These are phyloP conservation scores for Ceratobasidium sp. DNA, from an alignment of 1,284 basidiomycete genomes.

Conservation along the genomic window DNA sequence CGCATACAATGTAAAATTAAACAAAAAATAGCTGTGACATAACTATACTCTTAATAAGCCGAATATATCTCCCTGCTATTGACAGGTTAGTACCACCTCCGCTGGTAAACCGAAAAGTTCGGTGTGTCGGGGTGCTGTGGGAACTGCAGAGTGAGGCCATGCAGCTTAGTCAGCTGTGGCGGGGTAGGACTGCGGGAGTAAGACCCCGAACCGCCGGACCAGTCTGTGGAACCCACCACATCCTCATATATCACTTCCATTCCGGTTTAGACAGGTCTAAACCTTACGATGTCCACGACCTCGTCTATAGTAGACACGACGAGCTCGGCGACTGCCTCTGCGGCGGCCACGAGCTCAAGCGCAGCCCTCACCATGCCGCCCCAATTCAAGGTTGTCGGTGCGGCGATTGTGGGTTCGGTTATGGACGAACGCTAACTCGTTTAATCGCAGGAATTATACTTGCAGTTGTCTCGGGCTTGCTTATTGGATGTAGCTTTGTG, in stretches of 20 bases:
- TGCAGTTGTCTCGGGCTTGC: constrained; percentile 84
- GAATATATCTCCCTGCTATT: no score
- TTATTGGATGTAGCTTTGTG: constrained; percentile 94
- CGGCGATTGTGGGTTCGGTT: not conserved
- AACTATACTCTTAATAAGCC: no score
- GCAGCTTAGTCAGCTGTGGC: not conserved
- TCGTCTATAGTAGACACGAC: constrained; percentile 21
- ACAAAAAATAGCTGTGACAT: no score
- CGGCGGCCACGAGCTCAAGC: constrained; percentile 30
- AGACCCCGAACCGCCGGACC: not conserved
- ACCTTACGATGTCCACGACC: not conserved
- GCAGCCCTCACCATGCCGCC: constrained; percentile 28
- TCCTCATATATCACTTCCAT: not conserved
- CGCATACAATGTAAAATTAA: no score
- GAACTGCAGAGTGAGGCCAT: not conserved
- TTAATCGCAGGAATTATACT: constrained; percentile 70
- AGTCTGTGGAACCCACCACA: not conserved
- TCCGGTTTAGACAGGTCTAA: constrained; percentile 12
- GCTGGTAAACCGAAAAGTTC: no score
- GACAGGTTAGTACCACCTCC: no score
- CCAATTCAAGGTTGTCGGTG: constrained; percentile 46
- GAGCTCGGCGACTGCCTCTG: constrained; percentile 37
- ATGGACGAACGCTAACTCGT: not conserved
- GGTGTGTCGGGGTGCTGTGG: not conserved
- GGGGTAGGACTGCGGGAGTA: not conserved